Evolutionary conservation across 2,329 filamentous ascomycete genomes (phyloP), one percentile per base, ranked within the genome.

Genomic region (Fusarium sp.): DNA sequence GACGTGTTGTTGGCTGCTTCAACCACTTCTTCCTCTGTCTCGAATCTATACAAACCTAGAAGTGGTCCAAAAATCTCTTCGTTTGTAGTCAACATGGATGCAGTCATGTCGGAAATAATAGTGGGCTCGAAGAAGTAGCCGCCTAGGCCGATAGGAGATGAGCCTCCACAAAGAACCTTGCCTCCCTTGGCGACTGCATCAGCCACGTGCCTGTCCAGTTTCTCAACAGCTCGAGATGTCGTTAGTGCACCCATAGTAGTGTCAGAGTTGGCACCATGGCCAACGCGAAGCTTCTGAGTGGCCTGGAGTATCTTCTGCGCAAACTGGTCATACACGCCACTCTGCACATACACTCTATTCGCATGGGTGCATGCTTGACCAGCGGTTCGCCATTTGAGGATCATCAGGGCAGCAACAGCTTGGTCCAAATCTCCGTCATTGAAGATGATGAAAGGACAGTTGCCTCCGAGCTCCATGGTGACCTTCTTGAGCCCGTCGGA

Each of bases 401-500:
- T n/a, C 52, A 57, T 43, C 1, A 61, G 21, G 7, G 24, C 14
- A 2, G 15, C 13, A 7, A 43, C 17, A 3, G 44, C 44, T 21
- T 36, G 21, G 5, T 39, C 17, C 1, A 57, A 11, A 64, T 92
- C 83, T 19, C 90, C 90, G 74, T 93, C 90, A 26, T 91, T 87
- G 52, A 91, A 84, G 1, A 93, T 84, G 57, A 93, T 86, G 2
- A 89, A 86, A 2, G 86, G 87, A 2, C 88, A 89, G 75, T 93
- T 93, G 2, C 91, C 91, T 0, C 91, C 91, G 0, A 93, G 83
- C 75, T 94, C 91, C 74, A 93, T 84, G 0, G 91, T 80, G 7
- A 87, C 83, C 1, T 90, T 90, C 78, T 93, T 93, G 44, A 92
- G 80, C 56, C 88, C 82, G 70, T 86, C 85, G 4, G 88, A 89